A percentile compares a stretch with the other conserved stretches of the same genome.
Evolutionary conservation across 148 eudicot genomes (phyloP).

Genomic region (Cornus florida): DNA sequence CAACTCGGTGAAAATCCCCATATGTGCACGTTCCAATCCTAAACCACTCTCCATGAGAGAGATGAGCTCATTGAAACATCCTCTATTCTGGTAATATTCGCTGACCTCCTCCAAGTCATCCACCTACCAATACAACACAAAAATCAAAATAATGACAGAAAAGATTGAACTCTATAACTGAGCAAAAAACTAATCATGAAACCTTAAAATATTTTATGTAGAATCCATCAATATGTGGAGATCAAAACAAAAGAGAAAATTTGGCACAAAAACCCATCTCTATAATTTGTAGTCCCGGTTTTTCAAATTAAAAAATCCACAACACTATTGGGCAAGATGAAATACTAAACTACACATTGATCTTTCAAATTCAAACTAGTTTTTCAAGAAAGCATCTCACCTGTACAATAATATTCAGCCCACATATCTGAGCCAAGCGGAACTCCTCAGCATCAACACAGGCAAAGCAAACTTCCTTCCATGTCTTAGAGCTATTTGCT

Average conservation of each 20-base stretch:
- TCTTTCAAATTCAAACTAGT: background rate
- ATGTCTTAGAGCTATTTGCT: conserved; percentile 94
- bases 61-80: conserved; percentile 86
- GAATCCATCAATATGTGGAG: too few species aligned
- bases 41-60: conserved; percentile 98
- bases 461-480: conserved; percentile 99
- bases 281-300: background rate
- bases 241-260: background rate
- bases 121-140: conserved; percentile 42
- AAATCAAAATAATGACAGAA: background rate
- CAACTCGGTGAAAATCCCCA: conserved; percentile 96
- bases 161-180: background rate
- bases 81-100: conserved; percentile 91
- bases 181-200: too few species aligned
- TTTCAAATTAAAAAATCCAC: background rate
- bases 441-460: conserved; percentile 99
- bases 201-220: background rate
- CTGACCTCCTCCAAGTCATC: conserved; percentile 97
- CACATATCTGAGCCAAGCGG: conserved; percentile 97
- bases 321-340: too few species aligned
- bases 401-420: conserved; percentile 94
- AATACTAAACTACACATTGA: background rate
- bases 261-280: background rate
- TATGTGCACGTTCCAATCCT: conserved; percentile 98
- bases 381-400: conserved; percentile 20